Conservation (phyloP, 2,329 filamentous ascomycete species). For the Diaporthe batatas region DNA sequence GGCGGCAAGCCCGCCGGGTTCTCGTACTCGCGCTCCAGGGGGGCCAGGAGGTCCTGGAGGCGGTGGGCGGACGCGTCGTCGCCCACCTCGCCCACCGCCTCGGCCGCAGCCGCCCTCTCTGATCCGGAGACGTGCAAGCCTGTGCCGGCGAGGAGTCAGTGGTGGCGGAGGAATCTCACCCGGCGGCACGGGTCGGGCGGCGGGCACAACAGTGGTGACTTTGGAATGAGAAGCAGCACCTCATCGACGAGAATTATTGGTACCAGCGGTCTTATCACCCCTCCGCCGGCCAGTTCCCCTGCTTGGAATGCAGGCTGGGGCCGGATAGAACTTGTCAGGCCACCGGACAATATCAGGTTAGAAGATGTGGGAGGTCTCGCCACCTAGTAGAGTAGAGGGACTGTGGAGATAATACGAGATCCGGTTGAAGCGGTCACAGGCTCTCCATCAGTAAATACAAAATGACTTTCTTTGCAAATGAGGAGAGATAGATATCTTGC, state of each 20-base stretch:
- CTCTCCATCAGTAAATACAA: neutral
- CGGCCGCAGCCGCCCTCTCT: conserved; percentile 43
- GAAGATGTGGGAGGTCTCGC: conserved; percentile 55
- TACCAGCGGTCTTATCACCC: conserved; percentile 35
- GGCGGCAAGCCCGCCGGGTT: conserved; percentile 68
- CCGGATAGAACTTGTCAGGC: conserved; percentile 52
- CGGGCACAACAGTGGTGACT: conserved; percentile 37
- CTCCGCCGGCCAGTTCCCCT: conserved; percentile 48
- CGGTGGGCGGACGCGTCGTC: conserved; percentile 50
- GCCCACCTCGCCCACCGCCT: neutral
- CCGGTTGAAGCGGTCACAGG: no score
- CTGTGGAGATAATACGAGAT: neutral
- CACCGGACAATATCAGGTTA: conserved; percentile 52
- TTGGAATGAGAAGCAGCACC: conserved; percentile 36
- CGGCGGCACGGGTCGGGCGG: conserved; percentile 43
- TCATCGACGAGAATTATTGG: conserved; percentile 44
- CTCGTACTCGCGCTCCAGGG: conserved; percentile 55
- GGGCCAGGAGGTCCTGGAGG: conserved; percentile 47
- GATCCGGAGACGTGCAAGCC: conserved; percentile 41
- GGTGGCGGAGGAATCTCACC: conserved; percentile 38
- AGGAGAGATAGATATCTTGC: neutral
- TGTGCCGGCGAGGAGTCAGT: conserved; percentile 42
- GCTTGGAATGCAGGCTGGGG: conserved; percentile 58
- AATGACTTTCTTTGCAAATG: neutral
- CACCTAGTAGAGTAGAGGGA: conserved; percentile 2